Conservation (phyloP, 2,329 filamentous ascomycete genomes). For the Apiospora sp. region DNA sequence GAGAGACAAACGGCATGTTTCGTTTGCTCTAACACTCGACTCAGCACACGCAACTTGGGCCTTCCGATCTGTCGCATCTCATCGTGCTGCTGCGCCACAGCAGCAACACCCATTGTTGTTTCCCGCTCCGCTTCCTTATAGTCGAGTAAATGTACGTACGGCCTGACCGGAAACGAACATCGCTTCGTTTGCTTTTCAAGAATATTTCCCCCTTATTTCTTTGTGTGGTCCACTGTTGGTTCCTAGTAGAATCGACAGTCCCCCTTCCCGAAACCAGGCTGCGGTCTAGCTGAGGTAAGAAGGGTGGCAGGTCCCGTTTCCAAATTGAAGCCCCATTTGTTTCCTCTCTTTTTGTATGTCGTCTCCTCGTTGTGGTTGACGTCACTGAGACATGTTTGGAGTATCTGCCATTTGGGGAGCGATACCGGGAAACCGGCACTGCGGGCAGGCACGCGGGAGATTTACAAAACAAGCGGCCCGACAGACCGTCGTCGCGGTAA, state of each 20-base stretch:
- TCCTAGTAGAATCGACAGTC: background rate
- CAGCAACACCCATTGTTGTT: background rate
- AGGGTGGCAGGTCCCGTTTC: background rate
- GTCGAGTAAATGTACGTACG: background rate
- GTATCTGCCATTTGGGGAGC: background rate
- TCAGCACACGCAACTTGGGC: background rate
- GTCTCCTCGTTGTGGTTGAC: background rate
- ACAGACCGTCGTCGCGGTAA: background rate
- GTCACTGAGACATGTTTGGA: background rate
- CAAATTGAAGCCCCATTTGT: background rate
- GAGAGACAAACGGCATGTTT: background rate
- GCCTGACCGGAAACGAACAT: background rate
- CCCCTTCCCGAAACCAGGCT: background rate
- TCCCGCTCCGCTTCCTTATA: background rate
- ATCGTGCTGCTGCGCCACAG: background rate
- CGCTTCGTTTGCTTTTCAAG: background rate
- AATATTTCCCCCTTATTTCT: background rate
- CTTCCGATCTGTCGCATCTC: background rate
- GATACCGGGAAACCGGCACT: background rate
- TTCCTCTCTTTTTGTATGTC: background rate
- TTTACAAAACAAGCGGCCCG: background rate
- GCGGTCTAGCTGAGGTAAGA: background rate
- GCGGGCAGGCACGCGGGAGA: background rate
- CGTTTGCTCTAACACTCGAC: background rate
- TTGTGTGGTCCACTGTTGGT: background rate